These are phyloP conservation scores for Besnoitia besnoiti DNA, from an alignment of 169 alveolate species.

Conservation along the genomic window DNA sequence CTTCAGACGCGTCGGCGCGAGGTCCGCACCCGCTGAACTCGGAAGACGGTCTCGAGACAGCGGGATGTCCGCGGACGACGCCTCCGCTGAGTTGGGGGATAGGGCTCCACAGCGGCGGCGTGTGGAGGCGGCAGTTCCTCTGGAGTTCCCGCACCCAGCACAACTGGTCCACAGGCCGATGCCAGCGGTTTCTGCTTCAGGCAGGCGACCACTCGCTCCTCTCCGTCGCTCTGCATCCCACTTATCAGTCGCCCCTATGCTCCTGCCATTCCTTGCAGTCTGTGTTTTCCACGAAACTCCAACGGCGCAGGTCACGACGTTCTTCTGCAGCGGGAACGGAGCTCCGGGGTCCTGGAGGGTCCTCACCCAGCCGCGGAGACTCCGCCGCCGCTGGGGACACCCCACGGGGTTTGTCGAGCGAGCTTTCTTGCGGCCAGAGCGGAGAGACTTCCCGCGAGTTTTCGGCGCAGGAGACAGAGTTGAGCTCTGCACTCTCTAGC, in stretches of 20 bases:
- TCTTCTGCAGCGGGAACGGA: neutral
- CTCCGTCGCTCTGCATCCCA: neutral
- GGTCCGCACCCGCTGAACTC: neutral
- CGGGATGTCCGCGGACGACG: neutral
- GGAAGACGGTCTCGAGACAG: neutral
- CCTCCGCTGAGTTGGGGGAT: neutral
- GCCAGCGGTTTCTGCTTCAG: neutral
- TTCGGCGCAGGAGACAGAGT: too few species aligned
- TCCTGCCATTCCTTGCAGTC: neutral
- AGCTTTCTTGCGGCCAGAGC: too few species aligned
- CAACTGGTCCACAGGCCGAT: conserved; percentile 14
- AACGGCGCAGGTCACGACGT: neutral
- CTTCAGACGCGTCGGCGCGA: neutral
- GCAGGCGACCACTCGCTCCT: conserved; percentile 2
- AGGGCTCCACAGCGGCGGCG: neutral
- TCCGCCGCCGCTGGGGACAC: too few species aligned
- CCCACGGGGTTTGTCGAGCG: too few species aligned
- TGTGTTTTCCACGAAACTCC: neutral
- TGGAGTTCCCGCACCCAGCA: conserved; percentile 2
- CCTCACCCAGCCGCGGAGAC: too few species aligned
- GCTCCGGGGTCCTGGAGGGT: neutral
- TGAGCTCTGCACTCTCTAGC: too few species aligned
- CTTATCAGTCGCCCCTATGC: conserved; percentile 7
- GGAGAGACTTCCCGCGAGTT: too few species aligned
- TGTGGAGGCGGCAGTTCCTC: conserved; percentile 28